Base-by-base conservation (phyloP, 768 basidiomycete species). In the Phylloporus sp. region DNA sequence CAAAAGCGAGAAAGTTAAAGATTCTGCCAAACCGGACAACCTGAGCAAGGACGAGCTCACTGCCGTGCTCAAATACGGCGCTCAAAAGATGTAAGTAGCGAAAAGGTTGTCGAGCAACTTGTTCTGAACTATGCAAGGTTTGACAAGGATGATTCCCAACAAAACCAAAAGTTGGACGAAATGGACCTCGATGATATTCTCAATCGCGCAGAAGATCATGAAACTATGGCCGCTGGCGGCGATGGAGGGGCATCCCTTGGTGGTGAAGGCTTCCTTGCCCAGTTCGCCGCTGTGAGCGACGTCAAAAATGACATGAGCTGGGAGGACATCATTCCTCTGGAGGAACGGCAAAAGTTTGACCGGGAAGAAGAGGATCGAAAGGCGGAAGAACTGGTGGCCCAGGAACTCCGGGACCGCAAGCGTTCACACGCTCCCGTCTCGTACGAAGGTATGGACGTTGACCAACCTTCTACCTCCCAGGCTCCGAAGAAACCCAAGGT, bases 141-240 rank as follows among this genome's bases (percentile, higher is more conserved):
- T 73, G 95, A 97, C 77, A 93, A 94, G 70, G 95, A 98, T 70
- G 95, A 97, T 69, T 79, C 76, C 50, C 84, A 86, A 59, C 94
- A 95, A 72, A 93, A 82, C 70, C 82, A 94, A 73, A 97, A 98
- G 73, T 84, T 99, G 34, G 95, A 95, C 64, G 95, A 98, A 69
- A 93, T 99, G 91, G 94, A 99, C 71, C 83, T 99, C 22, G 97
- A 98, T 70, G 97, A 98, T 60, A 94, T 99, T 64, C 81, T 99
- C 49, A 97, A 88, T 64, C 86, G 90, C 49, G 97, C 97, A 23
- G 97, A 99, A 71, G 91, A 89, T 62, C 97, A 97, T 72, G 97
- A 98, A 70, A 99, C 97, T 1, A 79, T 94, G 59, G 84, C 85
- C 9, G 83, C 85, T 29, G 82, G 77, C 40, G 86, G 85, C 42